Base-by-base conservation (phyloP, 2,329 filamentous ascomycete species). In the Aspergillus niger region DNA sequence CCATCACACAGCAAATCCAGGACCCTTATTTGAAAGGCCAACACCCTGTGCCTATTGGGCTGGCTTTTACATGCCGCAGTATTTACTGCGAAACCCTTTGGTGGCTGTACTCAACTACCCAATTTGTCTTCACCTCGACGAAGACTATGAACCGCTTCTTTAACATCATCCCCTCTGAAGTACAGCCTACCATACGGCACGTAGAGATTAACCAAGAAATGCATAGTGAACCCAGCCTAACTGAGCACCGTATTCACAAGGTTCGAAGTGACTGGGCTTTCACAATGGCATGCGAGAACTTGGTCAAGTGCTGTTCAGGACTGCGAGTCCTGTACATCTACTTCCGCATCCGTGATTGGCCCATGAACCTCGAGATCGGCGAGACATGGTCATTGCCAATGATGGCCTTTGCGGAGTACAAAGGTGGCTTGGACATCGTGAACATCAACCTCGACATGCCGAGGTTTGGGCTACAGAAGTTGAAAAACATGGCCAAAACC, bases 61-160 rank as follows among this genome's bases (percentile, higher is more conserved):
- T 91, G 28, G 80, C 91, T 64, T 81, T 85, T 51, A 85, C 85
- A 30, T 89, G 84, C 70, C 83, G 81, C 55, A 83, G 82, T 55
- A 77, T 91, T 43, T 85, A 89, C 68, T 71, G 75, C 15, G 89
- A 92, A 73, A 86, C 88, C 1, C 83, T 85, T 0, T 82, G 87
- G 66, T 80, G 83, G 63, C 89, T 91, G 72, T 91, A 90, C 75
- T 59, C 63, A 2, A 65, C 49, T 17, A 67, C 63, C 8, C 68
- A 71, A 24, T 71, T 71, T 50, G 61, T 71, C 28, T 70, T 71
- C 48, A 49, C 41, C 11, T 62, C 63, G 2, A 55, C 66, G 4
- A 63, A 63, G 11, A 41, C 65, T 4, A 51, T 65, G 8, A 22
- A 50, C 5, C 58, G 58, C 7, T 70, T 71, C 13, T 65, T 83